Evolutionary conservation across 2,329 filamentous ascomycete species (phyloP).

Genomic region (Trichoderma atrobrunneum): DNA sequence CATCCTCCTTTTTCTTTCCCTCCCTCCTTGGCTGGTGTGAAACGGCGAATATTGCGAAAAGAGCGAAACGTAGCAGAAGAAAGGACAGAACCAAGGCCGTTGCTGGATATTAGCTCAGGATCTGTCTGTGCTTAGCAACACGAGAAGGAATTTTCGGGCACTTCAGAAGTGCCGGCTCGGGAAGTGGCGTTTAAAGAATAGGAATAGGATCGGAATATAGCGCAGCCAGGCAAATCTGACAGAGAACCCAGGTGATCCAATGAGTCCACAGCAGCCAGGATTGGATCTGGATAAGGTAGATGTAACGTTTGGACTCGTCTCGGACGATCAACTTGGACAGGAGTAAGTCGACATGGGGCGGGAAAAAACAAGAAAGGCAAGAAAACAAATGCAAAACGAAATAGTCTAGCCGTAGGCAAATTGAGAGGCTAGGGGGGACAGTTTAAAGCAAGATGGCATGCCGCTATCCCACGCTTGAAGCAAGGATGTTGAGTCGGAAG

Average conservation of each 20-base stretch:
- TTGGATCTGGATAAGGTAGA: not conserved
- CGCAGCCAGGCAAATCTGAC: not conserved
- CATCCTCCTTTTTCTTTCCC: not conserved
- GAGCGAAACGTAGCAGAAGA: not conserved
- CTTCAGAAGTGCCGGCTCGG: not conserved
- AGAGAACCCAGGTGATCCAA: not conserved
- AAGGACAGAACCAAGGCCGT: not conserved
- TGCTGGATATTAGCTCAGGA: not conserved
- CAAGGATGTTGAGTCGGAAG: conserved; percentile 14
- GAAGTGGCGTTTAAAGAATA: not conserved
- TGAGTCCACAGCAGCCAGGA: not conserved
- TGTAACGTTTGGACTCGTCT: not conserved
- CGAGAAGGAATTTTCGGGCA: not conserved
- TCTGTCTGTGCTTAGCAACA: not conserved
- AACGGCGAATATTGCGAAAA: not conserved
- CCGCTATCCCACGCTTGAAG: conserved; percentile 8
- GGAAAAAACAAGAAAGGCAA: not conserved
- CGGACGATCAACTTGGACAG: not conserved
- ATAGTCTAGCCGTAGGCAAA: not conserved
- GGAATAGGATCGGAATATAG: conserved; percentile 11
- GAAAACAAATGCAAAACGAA: not conserved
- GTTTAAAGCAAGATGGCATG: conserved; percentile 9
- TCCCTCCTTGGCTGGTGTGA: not conserved
- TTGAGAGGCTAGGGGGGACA: not conserved
- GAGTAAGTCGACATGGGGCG: not conserved